Conservation (phyloP, 495 filamentous ascomycete species). For the Melanomma pulvis-pyrius region DNA sequence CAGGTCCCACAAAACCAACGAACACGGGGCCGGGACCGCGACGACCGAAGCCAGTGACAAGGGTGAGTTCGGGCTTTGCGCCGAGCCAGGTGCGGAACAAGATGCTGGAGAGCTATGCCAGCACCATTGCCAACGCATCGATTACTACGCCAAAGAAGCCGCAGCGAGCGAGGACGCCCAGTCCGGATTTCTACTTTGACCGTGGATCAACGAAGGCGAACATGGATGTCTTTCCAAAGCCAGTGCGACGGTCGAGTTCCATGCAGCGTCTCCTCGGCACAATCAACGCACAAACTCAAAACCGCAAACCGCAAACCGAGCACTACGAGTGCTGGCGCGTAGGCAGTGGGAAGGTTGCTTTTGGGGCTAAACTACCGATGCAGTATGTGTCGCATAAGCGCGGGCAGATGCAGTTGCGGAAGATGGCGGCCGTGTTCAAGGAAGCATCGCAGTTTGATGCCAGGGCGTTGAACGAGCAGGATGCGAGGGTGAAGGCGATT, state of each 20-base stretch:
- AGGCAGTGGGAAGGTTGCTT: constrained; percentile 7
- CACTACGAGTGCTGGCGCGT: constrained; percentile 28
- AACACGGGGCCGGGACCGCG: not conserved
- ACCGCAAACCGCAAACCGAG: not conserved
- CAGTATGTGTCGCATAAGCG: constrained; percentile 10
- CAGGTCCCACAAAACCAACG: not conserved
- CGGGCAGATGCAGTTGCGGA: constrained; percentile 23
- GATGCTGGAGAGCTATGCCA: constrained; percentile 9
- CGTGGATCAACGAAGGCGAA: not conserved
- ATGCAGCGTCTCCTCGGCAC: not conserved
- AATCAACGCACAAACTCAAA: not conserved
- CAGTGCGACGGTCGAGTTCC: constrained; percentile 7
- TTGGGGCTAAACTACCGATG: constrained; percentile 4
- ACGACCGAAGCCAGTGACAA: constrained; percentile 1
- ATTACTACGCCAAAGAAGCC: not conserved
- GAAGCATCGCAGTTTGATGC: constrained; percentile 9
- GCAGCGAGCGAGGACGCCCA: constrained; percentile 1
- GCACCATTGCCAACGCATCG: constrained; percentile 4
- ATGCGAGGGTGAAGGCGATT: constrained; percentile 17
- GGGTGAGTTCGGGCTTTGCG: constrained; percentile 18
- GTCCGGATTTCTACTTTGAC: not conserved
- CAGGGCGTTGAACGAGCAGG: not conserved
- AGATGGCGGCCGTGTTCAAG: constrained; percentile 27
- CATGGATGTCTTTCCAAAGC: not conserved
- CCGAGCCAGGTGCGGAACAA: constrained; percentile 7